A percentile compares a stretch with the other conserved stretches of the same genome.
Evolutionary conservation across 2,329 filamentous ascomycete genomes (phyloP).

Genomic region (Bipolaris bicolor): DNA sequence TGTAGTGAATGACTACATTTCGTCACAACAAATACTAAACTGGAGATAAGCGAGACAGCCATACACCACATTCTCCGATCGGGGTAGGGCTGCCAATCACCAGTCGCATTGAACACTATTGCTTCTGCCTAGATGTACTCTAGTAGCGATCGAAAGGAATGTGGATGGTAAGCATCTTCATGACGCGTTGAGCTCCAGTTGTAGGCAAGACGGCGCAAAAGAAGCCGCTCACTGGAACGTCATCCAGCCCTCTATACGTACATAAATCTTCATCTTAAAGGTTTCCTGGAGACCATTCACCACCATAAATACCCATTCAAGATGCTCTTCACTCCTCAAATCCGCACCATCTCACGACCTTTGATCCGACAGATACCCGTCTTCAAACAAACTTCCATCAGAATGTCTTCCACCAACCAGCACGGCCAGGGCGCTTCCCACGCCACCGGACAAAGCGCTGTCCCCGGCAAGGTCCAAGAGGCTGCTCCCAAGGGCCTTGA

Average conservation of each 20-base stretch:
- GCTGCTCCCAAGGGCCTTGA: slow-evolving; percentile 49
- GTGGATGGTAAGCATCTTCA: not conserved
- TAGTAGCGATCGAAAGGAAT: not conserved
- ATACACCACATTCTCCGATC: not conserved
- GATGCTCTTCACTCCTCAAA: slow-evolving; percentile 29
- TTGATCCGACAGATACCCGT: slow-evolving; percentile 21
- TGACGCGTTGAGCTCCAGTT: slow-evolving; percentile 8
- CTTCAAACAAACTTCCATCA: slow-evolving; percentile 24
- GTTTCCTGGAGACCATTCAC: slow-evolving; percentile 1
- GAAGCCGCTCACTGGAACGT: slow-evolving; percentile 2
- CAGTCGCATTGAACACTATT: not conserved
- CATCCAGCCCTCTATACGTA: slow-evolving; percentile 2
- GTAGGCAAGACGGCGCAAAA: not conserved
- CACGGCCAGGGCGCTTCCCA: slow-evolving; percentile 52
- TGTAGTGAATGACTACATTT: not conserved
- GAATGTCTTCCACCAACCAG: slow-evolving; percentile 42
- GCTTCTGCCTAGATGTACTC: not conserved
- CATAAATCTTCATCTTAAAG: slow-evolving; percentile 9
- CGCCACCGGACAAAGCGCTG: slow-evolving; percentile 49
- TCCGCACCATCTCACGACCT: slow-evolving; percentile 28
- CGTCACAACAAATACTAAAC: not conserved
- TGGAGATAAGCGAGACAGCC: not conserved
- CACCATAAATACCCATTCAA: slow-evolving; percentile 3
- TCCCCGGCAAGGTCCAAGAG: slow-evolving; percentile 50
- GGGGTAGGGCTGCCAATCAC: not conserved